phyloP scores from a whole-genome alignment of 2,329 filamentous ascomycete species.

The Aspergillus luchuensis region DNA sequence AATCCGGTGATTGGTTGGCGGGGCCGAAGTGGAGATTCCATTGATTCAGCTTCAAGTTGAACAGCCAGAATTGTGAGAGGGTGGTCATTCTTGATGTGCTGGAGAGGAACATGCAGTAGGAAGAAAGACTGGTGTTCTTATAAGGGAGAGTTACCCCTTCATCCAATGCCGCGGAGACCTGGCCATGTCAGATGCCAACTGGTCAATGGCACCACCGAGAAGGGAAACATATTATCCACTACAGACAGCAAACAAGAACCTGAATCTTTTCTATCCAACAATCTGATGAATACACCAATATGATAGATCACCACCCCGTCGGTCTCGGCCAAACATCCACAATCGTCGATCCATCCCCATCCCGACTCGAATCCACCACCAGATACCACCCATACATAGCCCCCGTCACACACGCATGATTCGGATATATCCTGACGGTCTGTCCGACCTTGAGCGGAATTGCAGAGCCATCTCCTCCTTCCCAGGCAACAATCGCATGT shows the following conservation, averaged over 20 bases:
- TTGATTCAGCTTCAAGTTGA: background rate
- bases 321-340: conserved; percentile 72
- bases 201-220: no score
- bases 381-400: conserved; percentile 73
- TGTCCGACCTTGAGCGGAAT: conserved; percentile 62
- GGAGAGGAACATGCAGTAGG: no score
- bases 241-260: no score
- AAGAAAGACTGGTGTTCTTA: no score
- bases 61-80: no score
- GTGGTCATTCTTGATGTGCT: no score
- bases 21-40: background rate
- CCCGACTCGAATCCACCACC: conserved; percentile 65
- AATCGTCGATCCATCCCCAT: conserved; percentile 59
- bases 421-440: conserved; percentile 72
- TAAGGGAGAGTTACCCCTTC: no score
- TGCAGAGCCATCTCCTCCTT: conserved; percentile 44
- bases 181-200: no score
- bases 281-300: background rate
- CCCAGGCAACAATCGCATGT: conserved; percentile 71
- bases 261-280: no score
- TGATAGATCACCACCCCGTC: background rate
- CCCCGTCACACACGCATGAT: conserved; percentile 77
- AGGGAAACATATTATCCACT: no score
- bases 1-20: background rate
- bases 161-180: no score